Conservation (phyloP, 2,329 filamentous ascomycete genomes). For the Pseudocercospora pini-densiflorae region DNA sequence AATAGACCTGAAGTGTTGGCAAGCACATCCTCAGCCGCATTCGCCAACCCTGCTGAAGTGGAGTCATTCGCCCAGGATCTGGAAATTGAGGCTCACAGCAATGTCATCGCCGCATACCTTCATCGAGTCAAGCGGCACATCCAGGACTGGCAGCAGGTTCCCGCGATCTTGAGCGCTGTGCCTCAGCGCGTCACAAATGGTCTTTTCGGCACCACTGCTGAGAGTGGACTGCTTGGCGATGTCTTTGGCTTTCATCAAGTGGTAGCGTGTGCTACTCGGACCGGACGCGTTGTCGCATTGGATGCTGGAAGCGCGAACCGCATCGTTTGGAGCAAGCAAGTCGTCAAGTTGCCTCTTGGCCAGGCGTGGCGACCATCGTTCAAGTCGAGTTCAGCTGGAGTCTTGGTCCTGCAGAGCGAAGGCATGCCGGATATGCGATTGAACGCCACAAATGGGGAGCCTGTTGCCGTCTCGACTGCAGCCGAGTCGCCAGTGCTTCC, state of each 20-base stretch:
- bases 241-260: constrained; percentile 89
- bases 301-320: constrained; percentile 75
- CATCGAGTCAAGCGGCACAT: constrained; percentile 84
- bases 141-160: constrained; percentile 76
- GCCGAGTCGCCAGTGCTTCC: constrained; percentile 11
- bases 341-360: constrained; percentile 60
- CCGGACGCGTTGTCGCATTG: constrained; percentile 78
- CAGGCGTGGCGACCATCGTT: constrained; percentile 57
- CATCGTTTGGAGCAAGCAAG: constrained; percentile 75
- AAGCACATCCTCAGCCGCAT: constrained; percentile 77
- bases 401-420: constrained; percentile 27
- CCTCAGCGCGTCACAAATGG: constrained; percentile 68
- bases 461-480: constrained; percentile 22
- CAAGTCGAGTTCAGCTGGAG: constrained; percentile 45
- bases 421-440: constrained; percentile 59
- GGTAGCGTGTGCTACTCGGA: constrained; percentile 77
- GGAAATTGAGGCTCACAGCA: constrained; percentile 84
- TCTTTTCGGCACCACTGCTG: constrained; percentile 43
- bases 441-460: constrained; percentile 39
- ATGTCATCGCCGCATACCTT: constrained; percentile 78
- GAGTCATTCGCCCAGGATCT: constrained; percentile 77
- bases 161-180: constrained; percentile 71
- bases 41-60: constrained; percentile 69
- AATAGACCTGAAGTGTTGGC: constrained; percentile 79
- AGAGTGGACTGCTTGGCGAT: constrained; percentile 63